A percentile compares a stretch with the other conserved stretches of the same genome.
These are phyloP conservation scores for Lenzites betulinus DNA, from an alignment of 768 basidiomycete genomes.

Conservation along the genomic window DNA sequence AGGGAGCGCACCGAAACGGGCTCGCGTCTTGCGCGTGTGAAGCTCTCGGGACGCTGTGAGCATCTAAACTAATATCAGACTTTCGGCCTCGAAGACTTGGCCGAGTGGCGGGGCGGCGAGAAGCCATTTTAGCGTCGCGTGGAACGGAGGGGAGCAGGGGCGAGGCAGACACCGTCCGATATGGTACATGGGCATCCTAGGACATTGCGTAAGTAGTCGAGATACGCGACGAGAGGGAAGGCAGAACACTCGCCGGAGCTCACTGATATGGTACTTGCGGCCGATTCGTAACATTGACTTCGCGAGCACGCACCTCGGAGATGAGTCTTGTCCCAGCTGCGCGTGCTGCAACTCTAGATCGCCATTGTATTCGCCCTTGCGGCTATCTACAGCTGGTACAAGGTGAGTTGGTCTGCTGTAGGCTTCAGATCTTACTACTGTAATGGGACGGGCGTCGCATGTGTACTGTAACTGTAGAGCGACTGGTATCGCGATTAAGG, in stretches of 20 bases:
- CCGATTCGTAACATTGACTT: background rate
- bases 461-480: conserved; percentile 20
- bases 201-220: background rate
- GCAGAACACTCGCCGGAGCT: background rate
- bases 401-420: conserved; percentile 11
- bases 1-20: conserved; percentile 16
- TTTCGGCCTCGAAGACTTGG: background rate
- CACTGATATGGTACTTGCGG: conserved; percentile 1
- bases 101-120: background rate
- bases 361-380: conserved; percentile 18
- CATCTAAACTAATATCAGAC: conserved; percentile 8
- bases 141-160: background rate
- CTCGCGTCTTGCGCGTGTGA: conserved; percentile 1
- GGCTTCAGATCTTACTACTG: conserved; percentile 1
- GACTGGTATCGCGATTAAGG: conserved; percentile 25
- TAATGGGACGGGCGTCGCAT: background rate
- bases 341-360: background rate
- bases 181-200: background rate
- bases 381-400: conserved; percentile 16
- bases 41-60: background rate
- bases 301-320: conserved; percentile 2
- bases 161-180: background rate
- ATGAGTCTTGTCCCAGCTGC: conserved; percentile 2
- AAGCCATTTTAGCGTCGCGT: background rate
- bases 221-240: background rate